These are phyloP conservation scores for Peribolospora kevripleyi DNA, from an alignment of 768 basidiomycete genomes.

Conservation along the genomic window DNA sequence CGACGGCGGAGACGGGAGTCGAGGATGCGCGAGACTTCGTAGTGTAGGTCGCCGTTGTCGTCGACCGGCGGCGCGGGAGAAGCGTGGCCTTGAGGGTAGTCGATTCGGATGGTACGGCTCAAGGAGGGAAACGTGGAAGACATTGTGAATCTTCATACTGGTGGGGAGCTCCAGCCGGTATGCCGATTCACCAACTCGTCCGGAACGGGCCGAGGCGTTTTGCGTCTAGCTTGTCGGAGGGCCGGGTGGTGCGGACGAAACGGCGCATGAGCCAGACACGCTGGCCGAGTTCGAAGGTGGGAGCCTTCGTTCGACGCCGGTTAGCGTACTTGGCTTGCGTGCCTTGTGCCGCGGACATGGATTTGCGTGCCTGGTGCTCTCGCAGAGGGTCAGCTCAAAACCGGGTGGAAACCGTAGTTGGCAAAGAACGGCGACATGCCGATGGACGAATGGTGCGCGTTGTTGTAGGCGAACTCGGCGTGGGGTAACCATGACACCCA, in stretches of 20 bases:
- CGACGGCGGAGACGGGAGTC: neutral
- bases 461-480: constrained; percentile 21
- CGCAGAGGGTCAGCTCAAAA: neutral
- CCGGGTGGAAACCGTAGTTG: constrained; percentile 7
- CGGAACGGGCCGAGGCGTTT: neutral
- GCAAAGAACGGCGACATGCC: constrained; percentile 16
- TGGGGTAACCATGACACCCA: constrained; percentile 20
- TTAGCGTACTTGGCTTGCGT: neutral
- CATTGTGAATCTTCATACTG: constrained; percentile 20
- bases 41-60: neutral
- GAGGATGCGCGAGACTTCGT: neutral
- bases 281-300: neutral
- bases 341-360: neutral
- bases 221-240: neutral
- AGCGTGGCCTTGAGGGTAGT: too few relatives aligned
- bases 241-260: neutral
- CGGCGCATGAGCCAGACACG: neutral
- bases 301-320: neutral
- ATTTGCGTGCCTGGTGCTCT: neutral
- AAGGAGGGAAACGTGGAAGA: constrained; percentile 22
- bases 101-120: too few relatives aligned
- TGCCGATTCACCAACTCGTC: neutral
- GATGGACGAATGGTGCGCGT: constrained; percentile 16
- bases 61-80: constrained; percentile 9
- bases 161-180: constrained; percentile 20